A percentile compares a stretch with the other conserved stretches of the same genome.
These are phyloP conservation scores for Colletotrichum truncatum DNA, from an alignment of 2,329 filamentous ascomycete species.

Conservation along the genomic window DNA sequence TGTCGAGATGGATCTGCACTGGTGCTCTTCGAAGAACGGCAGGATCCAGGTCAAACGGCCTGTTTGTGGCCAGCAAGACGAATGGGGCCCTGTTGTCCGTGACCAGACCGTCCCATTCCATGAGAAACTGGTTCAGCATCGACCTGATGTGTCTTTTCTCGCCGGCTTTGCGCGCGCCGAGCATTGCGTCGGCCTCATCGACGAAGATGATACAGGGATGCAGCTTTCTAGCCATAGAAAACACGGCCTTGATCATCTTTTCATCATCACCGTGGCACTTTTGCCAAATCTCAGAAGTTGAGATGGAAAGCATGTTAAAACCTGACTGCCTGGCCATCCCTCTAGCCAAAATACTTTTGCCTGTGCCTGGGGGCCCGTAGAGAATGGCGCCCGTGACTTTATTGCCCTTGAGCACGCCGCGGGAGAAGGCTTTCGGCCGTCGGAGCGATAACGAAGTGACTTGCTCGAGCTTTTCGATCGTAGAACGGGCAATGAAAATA, in stretches of 20 bases:
- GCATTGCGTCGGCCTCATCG: slow-evolving; percentile 37
- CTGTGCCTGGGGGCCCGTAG: slow-evolving; percentile 41
- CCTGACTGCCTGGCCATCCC: slow-evolving; percentile 33
- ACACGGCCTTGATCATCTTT: slow-evolving; percentile 38
- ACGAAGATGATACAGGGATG: slow-evolving; percentile 40
- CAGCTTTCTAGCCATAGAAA: slow-evolving; percentile 36
- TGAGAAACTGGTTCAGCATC: slow-evolving; percentile 38
- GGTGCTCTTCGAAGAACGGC: not conserved
- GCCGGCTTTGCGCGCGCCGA: slow-evolving; percentile 11
- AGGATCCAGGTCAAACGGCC: slow-evolving; percentile 38
- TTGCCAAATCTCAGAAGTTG: slow-evolving; percentile 23
- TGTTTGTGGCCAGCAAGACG: slow-evolving; percentile 40
- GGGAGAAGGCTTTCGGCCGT: too few relatives aligned
- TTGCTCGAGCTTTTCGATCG: too few relatives aligned
- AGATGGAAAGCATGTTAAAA: slow-evolving; percentile 34
- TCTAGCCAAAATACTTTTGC: slow-evolving; percentile 37
- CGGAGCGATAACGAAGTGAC: too few relatives aligned
- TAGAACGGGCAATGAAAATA: too few relatives aligned
- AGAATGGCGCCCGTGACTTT: slow-evolving; percentile 36
- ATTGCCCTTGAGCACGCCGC: too few relatives aligned
- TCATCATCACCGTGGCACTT: slow-evolving; percentile 36
- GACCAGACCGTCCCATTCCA: slow-evolving; percentile 37
- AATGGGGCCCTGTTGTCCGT: slow-evolving; percentile 29
- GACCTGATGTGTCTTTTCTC: slow-evolving; percentile 21
- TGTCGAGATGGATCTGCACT: too few relatives aligned